Conservation (phyloP, 2,329 filamentous ascomycete species). For the Epichloe glyceriae region DNA sequence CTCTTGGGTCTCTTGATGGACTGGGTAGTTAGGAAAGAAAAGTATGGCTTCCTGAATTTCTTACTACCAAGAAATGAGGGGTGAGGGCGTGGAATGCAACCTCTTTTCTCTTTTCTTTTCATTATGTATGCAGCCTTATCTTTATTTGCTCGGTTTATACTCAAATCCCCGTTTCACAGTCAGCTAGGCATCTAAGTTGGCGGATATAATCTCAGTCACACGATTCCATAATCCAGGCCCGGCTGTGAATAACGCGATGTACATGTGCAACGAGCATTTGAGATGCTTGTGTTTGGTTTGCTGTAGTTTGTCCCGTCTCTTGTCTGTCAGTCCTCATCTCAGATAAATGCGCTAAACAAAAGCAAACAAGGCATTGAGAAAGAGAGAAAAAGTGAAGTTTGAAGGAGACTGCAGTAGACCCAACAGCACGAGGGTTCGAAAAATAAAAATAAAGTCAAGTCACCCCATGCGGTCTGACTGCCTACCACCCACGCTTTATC, state of each 20-base stretch:
- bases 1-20: not conserved
- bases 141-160: slow-evolving; percentile 19
- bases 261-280: too few relatives aligned
- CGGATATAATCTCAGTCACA: slow-evolving; percentile 30
- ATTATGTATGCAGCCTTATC: slow-evolving; percentile 24
- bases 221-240: not conserved
- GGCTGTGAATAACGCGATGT: not conserved
- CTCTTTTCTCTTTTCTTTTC: slow-evolving; percentile 12
- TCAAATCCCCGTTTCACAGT: slow-evolving; percentile 17
- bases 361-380: too few relatives aligned
- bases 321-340: too few relatives aligned
- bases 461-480: too few relatives aligned
- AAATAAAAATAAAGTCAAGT: too few relatives aligned
- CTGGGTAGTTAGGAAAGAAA: slow-evolving; percentile 3
- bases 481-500: too few relatives aligned
- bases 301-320: too few relatives aligned
- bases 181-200: slow-evolving; percentile 26
- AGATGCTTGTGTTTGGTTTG: too few relatives aligned
- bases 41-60: slow-evolving; percentile 1
- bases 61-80: not conserved
- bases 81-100: slow-evolving; percentile 5
- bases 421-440: too few relatives aligned
- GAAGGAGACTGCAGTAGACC: too few relatives aligned
- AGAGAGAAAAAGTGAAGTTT: too few relatives aligned
- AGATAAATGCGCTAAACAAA: too few relatives aligned